Evolutionary conservation across 257 asterid genomes (phyloP).

Genomic region (Solanum tarijense): DNA sequence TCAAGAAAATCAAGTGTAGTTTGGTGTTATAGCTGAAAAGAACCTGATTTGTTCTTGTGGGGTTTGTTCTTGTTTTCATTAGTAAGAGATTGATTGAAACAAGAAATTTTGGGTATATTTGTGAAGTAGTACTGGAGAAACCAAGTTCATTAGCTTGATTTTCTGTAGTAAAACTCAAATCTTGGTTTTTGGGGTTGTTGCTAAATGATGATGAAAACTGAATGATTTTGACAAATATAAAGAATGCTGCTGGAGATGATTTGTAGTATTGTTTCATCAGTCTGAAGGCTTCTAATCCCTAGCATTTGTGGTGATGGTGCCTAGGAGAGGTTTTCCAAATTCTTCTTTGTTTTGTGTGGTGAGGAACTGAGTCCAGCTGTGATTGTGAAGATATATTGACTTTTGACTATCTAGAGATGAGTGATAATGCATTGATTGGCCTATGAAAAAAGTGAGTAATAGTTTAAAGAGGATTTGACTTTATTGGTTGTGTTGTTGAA

Average conservation of each 20-base stretch:
- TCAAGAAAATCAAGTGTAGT: not conserved
- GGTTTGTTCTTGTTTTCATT: constrained; percentile 5
- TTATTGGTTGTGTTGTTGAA: not conserved
- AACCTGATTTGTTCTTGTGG: constrained; percentile 23
- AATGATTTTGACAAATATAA: constrained; percentile 10
- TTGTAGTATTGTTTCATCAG: not conserved
- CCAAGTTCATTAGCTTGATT: constrained; percentile 6
- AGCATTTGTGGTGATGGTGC: not conserved
- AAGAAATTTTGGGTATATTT: not conserved
- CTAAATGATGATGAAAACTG: not conserved
- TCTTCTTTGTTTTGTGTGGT: not conserved
- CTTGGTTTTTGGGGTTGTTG: constrained; percentile 8
- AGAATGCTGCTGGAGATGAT: not conserved
- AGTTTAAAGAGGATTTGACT: not conserved
- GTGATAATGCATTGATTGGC: not conserved
- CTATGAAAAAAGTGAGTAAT: not conserved
- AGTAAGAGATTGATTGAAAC: constrained; percentile 5
- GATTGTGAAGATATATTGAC: not conserved
- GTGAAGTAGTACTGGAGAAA: not conserved
- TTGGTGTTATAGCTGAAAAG: not conserved
- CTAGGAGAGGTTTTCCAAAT: not conserved
- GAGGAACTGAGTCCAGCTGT: not conserved
- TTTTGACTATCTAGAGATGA: not conserved
- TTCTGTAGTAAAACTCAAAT: not conserved
- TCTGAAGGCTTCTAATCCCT: not conserved